Base-by-base conservation (phyloP, 2,329 filamentous ascomycete genomes). In the Alternaria sp. region DNA sequence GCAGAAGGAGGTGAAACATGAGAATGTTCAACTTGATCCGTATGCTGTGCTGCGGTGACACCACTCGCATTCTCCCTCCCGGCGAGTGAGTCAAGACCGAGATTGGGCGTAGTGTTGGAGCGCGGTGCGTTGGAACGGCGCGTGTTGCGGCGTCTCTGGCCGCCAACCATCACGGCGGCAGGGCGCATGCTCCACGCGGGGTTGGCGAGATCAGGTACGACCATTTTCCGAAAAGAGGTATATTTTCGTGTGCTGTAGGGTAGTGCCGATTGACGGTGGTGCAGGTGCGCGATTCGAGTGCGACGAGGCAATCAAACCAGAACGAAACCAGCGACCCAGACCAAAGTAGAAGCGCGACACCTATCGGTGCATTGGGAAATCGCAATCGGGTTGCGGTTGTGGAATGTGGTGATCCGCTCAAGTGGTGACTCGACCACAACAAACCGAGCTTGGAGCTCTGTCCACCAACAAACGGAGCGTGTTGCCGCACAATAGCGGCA, bases 121-220 rank as follows among this genome's bases (percentile, higher is more conserved):
- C 69, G 69, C 28, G 66, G 61, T 4, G 66, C 54, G 12, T 57
- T 54, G 25, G 69, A 63, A 32, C 68, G 64, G 44, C 72, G 74
- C 6, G 57, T 36, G 40, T 71, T 58, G 30, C 70, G 71, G 57
- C 70, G 68, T 56, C 71, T 68, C 52, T 68, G 68, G 15, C 67
- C 62, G 15, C 61, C 66, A 25, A 69, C 61, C 49, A 59, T 58
- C 23, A 59, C 52, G 9, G 66, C 64, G 11, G 66, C 64, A 13
- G 66, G 64, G 10, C 51, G 59, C 13, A 46, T 40, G 32, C 32
- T 49, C 23, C 56, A 54, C 11, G 67, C 28, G 40, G 26, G 49
- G 32, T 59, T 57, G 40, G 45, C 46, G 11, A n/a, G n/a, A 25
- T 61, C 40, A 21, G 23, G 17, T 43, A 15, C 46, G n/a, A 46